These are phyloP conservation scores for Vigna nakashimae DNA, from an alignment of 306 rosid genomes.

Conservation along the genomic window DNA sequence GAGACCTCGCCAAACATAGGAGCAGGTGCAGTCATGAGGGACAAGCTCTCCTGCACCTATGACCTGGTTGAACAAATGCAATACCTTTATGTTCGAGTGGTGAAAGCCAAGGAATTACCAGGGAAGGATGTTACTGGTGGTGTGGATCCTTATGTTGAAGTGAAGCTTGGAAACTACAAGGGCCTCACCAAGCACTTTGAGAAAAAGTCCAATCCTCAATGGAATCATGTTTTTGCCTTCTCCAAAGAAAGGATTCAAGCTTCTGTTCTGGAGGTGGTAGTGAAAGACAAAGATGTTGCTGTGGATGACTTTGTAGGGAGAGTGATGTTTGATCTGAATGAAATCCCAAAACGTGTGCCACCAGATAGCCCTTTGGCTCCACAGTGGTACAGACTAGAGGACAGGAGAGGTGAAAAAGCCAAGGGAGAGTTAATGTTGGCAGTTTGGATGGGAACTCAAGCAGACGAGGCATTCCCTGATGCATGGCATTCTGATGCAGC, in stretches of 20 bases:
- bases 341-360: constrained; percentile 39
- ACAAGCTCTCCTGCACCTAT: constrained; percentile 84
- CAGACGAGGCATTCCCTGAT: constrained; percentile 85
- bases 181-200: constrained; percentile 74
- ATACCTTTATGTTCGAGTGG: constrained; percentile 78
- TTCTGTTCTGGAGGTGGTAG: constrained; percentile 70
- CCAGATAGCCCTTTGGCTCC: constrained; percentile 88
- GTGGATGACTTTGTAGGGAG: constrained; percentile 70
- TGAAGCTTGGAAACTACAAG: constrained; percentile 83
- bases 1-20: constrained; percentile 85
- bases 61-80: constrained; percentile 90
- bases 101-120: constrained; percentile 82
- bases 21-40: constrained; percentile 54
- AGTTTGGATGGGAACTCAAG: constrained; percentile 95
- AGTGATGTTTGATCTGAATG: constrained; percentile 63
- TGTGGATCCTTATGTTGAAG: constrained; percentile 84
- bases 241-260: constrained; percentile 80
- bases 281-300: constrained; percentile 74
- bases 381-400: constrained; percentile 78
- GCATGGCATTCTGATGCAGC: constrained; percentile 94
- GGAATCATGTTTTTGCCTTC: constrained; percentile 86
- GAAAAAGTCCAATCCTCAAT: constrained; percentile 75
- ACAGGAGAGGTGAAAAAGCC: constrained; percentile 61
- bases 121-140: constrained; percentile 74
- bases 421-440: constrained; percentile 89